Evolutionary conservation across 2,329 filamentous ascomycete genomes (phyloP).

Genomic region (Hymenoscyphus fraxineus): DNA sequence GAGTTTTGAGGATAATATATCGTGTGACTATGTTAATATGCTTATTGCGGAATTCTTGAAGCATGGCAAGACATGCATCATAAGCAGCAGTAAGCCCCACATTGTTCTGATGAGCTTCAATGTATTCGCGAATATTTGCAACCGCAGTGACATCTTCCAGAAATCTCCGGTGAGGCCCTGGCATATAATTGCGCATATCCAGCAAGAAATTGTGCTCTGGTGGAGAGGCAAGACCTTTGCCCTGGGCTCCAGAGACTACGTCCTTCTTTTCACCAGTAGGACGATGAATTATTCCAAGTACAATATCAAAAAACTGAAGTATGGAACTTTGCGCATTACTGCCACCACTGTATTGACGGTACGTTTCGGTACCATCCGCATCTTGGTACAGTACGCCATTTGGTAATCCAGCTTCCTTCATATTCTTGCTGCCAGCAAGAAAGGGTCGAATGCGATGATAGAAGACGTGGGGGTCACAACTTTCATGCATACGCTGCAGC

Average conservation of each 20-base stretch:
- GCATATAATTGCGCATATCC: constrained; percentile 98
- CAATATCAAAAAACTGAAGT: constrained; percentile 95
- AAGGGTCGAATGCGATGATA: constrained; percentile 96
- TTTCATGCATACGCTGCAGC: constrained; percentile 88
- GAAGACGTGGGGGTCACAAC: constrained; percentile 90
- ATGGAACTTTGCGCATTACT: constrained; percentile 96
- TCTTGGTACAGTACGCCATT: constrained; percentile 85
- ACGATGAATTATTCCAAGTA: constrained; percentile 82
- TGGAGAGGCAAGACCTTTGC: constrained; percentile 43
- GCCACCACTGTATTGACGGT: constrained; percentile 84
- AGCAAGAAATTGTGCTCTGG: constrained; percentile 84
- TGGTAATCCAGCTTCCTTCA: constrained; percentile 88
- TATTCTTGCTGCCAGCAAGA: constrained; percentile 94
- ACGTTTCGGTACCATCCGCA: constrained; percentile 61
- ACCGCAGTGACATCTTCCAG: constrained; percentile 73
- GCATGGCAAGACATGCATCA: constrained; percentile 81
- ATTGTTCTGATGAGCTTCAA: constrained; percentile 59
- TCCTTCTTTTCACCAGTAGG: constrained; percentile 73
- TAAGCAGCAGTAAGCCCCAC: constrained; percentile 72
- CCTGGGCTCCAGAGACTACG: constrained; percentile 44
- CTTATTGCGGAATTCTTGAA: constrained; percentile 64
- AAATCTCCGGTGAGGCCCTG: constrained; percentile 85
- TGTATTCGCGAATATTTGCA: constrained; percentile 83
- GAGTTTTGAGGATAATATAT: constrained; percentile 88
- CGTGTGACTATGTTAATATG: constrained; percentile 95